A percentile compares a stretch with the other conserved stretches of the same genome.
Conservation (phyloP, 2,329 filamentous ascomycete genomes). For the Esteya vermicola region DNA sequence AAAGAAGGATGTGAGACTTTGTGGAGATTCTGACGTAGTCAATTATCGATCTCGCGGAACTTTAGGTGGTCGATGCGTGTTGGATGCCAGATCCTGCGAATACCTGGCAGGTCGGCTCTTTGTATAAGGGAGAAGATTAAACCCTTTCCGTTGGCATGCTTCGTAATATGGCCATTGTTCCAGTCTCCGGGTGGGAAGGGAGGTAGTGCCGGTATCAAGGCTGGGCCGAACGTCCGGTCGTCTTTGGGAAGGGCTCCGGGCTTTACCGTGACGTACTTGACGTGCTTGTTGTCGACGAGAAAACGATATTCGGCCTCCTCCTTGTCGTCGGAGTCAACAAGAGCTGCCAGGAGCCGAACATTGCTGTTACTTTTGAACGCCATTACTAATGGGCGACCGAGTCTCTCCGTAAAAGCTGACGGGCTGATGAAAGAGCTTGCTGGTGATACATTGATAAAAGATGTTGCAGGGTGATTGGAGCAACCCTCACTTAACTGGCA, state of each 20-base stretch:
- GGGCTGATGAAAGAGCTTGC: no score
- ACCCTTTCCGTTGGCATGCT: conserved; percentile 12
- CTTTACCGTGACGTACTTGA: conserved; percentile 27
- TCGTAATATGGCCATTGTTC: conserved; percentile 22
- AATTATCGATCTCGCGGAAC: conserved; percentile 11
- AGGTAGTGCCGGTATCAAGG: conserved; percentile 19
- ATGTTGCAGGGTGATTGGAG: no score
- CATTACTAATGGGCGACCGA: no score
- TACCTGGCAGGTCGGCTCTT: conserved; percentile 15
- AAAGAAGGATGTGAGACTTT: conserved; percentile 6
- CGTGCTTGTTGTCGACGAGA: conserved; percentile 23
- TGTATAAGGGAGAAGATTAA: conserved; percentile 15
- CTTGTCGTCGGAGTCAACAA: no score
- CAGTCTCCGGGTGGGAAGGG: conserved; percentile 24
- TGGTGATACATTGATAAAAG: no score
- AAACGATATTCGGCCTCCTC: conserved; percentile 25
- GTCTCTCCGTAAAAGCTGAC: no score
- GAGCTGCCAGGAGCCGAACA: no score
- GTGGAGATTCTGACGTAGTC: conserved; percentile 16
- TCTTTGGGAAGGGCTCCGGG: conserved; percentile 17
- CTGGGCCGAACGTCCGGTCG: conserved; percentile 19
- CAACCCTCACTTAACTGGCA: no score
- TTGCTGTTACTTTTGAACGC: no score
- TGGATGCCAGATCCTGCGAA: conserved; percentile 21
- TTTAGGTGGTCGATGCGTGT: conserved; percentile 20